Percentiles rank a stretch among this genome's conserved stretches.
Conservation (phyloP, 2,329 filamentous ascomycete genomes). For the Penicillium expansum region DNA sequence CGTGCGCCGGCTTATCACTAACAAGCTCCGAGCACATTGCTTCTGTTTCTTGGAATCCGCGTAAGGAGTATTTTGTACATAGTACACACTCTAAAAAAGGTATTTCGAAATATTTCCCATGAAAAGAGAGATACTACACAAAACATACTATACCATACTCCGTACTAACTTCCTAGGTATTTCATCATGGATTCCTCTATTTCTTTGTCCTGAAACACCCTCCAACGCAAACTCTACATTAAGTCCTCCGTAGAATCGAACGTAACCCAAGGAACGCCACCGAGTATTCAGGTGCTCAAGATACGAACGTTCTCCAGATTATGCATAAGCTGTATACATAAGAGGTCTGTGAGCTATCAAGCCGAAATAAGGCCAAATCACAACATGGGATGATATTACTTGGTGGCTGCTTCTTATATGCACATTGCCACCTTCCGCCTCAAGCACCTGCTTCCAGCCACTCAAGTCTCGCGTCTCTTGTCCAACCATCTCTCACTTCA, state of each 20-base stretch:
- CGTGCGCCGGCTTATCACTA: slow-evolving; percentile 13
- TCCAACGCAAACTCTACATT: no score
- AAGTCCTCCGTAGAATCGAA: neutral
- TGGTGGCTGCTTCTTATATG: neutral
- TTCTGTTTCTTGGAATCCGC: neutral
- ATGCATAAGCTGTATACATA: neutral
- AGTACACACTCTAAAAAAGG: no score
- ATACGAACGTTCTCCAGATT: neutral
- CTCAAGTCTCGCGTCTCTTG: neutral
- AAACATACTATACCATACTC: no score
- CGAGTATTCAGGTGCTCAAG: neutral
- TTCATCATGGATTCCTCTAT: no score
- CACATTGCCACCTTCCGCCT: neutral
- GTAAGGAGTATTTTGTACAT: neutral
- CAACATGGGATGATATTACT: neutral
- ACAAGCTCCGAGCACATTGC: slow-evolving; percentile 11
- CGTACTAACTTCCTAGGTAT: neutral
- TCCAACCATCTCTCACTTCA: neutral
- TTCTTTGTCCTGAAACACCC: neutral
- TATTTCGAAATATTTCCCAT: neutral
- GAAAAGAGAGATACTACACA: no score
- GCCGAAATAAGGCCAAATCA: neutral
- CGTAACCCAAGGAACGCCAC: slow-evolving; percentile 16
- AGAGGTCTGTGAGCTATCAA: neutral
- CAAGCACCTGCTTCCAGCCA: neutral